Base-by-base conservation (phyloP, 1,139 yeast genomes). In the Yamadazyma taylorii region DNA sequence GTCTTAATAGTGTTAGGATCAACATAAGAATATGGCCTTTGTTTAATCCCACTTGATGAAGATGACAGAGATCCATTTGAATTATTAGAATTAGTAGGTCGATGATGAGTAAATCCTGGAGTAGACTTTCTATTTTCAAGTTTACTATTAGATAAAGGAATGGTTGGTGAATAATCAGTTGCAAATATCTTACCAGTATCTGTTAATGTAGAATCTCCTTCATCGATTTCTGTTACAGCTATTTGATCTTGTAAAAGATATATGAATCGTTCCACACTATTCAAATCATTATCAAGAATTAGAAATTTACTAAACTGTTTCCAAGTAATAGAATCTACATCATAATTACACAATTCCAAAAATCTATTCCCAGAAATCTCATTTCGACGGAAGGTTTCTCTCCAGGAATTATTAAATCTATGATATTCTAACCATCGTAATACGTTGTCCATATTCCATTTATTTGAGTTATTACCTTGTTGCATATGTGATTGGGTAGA, bases 351-450 rank as follows among this genome's bases (percentile, higher is more conserved):
- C 45, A 89, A 64, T 38, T 78, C 81, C 17, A 88, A 61, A 51
- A 88, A 88, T 25, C 75, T 64, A 36, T 77, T 74, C 0, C 92
- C 90, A 5, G 73, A 66, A 2, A 87, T 69, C 40, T 79, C 79
- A 45, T 81, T 74, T 32, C 71, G 67, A 25, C 65, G 65, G 55
- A 88, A 85, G 9, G 82, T 73, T 9, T 70, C 77, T 22, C 74
- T 67, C 96, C 96, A 89, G 10, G 82, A 71, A 5, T 72, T 74
- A 45, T 85, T 85, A 58, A 89, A 89, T 24, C 75, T 73, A 54
- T 88, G 74, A 15, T 58, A 50, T 12, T 76, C 82, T 21, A 89
- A 67, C 95, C 96, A 89, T 32, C 63, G 56, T 1, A 73, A 41
- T 0, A 88, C 94, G 38, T 85, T 69, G 12, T 73, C 77, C 48